Percentiles rank a stretch among this genome's conserved stretches.
phyloP scores from a whole-genome alignment of 192 early-diverging fungal genomes.

The Lunasporangiospora selenospora region DNA sequence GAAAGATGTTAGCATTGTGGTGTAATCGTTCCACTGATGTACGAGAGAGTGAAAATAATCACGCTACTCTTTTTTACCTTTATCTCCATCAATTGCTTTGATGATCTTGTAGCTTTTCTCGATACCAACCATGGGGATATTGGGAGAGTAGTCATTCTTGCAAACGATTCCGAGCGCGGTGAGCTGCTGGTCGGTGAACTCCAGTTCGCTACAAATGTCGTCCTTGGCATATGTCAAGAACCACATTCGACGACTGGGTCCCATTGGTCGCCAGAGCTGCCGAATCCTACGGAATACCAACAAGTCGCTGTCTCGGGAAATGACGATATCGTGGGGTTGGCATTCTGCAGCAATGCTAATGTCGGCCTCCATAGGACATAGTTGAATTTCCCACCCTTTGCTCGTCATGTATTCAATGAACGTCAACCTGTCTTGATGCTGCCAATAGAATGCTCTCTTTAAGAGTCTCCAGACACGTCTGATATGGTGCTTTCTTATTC shows the following conservation, averaged over 20 bases:
- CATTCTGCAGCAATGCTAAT: conserved; percentile 10
- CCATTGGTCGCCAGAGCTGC: conserved; percentile 8
- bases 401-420: conserved; percentile 16
- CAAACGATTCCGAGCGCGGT: conserved; percentile 15
- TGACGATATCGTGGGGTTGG: conserved; percentile 4
- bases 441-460: conserved; percentile 14
- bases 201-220: neutral
- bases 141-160: conserved; percentile 21
- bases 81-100: conserved; percentile 10
- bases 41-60: too few relatives aligned
- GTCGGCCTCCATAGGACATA: conserved; percentile 2
- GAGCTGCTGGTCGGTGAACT: neutral
- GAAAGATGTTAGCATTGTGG: neutral
- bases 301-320: neutral
- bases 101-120: conserved; percentile 12
- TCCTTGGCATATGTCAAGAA: neutral
- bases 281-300: neutral
- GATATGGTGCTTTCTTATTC: conserved; percentile 4
- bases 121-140: conserved; percentile 14
- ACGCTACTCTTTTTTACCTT: too few relatives aligned
- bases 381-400: conserved; percentile 2
- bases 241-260: neutral
- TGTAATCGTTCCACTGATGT: too few relatives aligned
- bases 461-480: conserved; percentile 2
- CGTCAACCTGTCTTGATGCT: neutral